Conservation (phyloP, 768 basidiomycete genomes). For the Neoboletus brunneissimus region DNA sequence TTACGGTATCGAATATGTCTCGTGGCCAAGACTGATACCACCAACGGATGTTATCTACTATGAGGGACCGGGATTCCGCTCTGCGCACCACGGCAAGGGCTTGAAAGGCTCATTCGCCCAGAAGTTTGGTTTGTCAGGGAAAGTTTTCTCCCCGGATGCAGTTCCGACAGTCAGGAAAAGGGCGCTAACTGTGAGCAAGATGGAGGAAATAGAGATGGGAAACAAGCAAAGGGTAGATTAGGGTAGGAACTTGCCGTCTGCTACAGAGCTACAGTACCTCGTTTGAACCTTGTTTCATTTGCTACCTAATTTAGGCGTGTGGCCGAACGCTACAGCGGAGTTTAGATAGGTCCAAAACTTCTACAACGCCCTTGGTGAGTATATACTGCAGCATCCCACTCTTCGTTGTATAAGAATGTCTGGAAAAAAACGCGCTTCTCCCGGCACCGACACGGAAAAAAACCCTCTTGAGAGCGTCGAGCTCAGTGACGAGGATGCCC, state of each 20-base stretch:
- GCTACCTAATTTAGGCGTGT: slow-evolving; percentile 11
- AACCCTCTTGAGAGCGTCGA: slow-evolving; percentile 64
- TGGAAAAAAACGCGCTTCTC: slow-evolving; percentile 71
- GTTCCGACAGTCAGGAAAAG: slow-evolving; percentile 38
- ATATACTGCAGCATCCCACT: slow-evolving; percentile 6
- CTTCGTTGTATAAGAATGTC: slow-evolving; percentile 27
- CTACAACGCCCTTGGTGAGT: neutral
- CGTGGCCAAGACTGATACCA: slow-evolving; percentile 87
- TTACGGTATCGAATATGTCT: slow-evolving; percentile 93
- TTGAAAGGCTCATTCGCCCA: slow-evolving; percentile 40
- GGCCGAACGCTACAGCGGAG: slow-evolving; percentile 26
- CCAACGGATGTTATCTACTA: slow-evolving; percentile 81
- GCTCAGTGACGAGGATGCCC: slow-evolving; percentile 67
- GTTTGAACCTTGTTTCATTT: neutral
- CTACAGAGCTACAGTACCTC: neutral
- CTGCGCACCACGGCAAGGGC: slow-evolving; percentile 74
- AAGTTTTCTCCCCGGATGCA: slow-evolving; percentile 39
- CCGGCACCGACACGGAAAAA: slow-evolving; percentile 77
- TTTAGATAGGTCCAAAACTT: slow-evolving; percentile 29
- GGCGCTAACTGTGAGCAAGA: slow-evolving; percentile 33
- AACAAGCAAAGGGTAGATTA: slow-evolving; percentile 76
- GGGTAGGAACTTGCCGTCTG: neutral
- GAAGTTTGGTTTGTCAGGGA: slow-evolving; percentile 35
- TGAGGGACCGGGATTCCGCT: slow-evolving; percentile 83
- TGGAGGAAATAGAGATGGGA: slow-evolving; percentile 81